phyloP scores from a whole-genome alignment of 176 grass and related monocot species.

The Rhynchospora pubera region DNA sequence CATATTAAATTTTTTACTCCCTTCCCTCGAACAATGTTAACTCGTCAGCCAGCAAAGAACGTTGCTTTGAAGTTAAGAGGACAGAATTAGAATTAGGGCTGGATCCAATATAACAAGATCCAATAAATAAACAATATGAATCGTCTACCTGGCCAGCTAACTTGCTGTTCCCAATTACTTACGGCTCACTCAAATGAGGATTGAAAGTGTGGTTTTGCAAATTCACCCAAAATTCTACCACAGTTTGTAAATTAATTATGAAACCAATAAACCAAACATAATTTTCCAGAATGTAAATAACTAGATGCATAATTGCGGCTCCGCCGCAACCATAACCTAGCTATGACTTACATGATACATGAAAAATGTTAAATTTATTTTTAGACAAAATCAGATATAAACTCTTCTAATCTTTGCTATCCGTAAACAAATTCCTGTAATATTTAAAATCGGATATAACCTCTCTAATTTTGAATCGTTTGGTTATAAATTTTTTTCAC shows the following conservation, averaged over 20 bases:
- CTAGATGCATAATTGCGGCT: too few relatives aligned
- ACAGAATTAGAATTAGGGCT: not conserved
- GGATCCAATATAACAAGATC: too few relatives aligned
- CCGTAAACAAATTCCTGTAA: too few relatives aligned
- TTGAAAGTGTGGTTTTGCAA: not conserved
- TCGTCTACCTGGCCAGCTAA: not conserved
- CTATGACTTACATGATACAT: too few relatives aligned
- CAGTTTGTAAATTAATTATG: not conserved
- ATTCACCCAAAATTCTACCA: not conserved
- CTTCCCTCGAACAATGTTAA: not conserved
- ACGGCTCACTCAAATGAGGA: not conserved
- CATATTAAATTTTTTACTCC: not conserved
- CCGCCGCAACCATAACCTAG: too few relatives aligned
- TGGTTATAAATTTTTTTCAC: too few relatives aligned
- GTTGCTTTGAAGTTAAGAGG: not conserved
- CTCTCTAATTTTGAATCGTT: too few relatives aligned
- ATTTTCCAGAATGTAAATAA: not conserved
- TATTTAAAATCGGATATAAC: too few relatives aligned
- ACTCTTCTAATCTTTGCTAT: too few relatives aligned
- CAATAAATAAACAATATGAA: constrained; percentile 10
- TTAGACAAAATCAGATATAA: too few relatives aligned
- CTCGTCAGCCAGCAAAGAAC: not conserved
- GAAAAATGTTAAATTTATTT: too few relatives aligned
- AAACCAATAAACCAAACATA: not conserved
- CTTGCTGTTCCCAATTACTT: constrained; percentile 23